Conservation (phyloP, 306 rosid species). For the Lathyrus oleraceus region DNA sequence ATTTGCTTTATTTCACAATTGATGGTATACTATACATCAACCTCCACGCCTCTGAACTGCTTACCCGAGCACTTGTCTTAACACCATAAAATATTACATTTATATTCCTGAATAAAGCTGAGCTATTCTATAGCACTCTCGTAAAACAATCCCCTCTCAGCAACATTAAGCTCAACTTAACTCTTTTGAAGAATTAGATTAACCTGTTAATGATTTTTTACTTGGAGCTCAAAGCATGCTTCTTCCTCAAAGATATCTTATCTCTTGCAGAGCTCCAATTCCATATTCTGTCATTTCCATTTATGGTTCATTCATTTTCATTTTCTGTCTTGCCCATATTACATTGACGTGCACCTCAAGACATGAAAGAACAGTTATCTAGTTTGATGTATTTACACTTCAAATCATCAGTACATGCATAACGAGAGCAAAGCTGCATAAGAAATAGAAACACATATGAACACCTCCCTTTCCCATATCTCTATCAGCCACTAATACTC, state of each 20-base stretch:
- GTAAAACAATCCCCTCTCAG: constrained; percentile 21
- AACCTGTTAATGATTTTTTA: constrained; percentile 1
- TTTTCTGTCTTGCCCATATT: constrained; percentile 3
- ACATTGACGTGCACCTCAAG: constrained; percentile 5
- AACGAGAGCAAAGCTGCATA: constrained; percentile 7
- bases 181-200: constrained; percentile 19
- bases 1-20: neutral
- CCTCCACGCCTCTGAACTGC: constrained; percentile 3
- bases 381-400: neutral
- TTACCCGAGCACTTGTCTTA: neutral
- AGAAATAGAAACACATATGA: constrained; percentile 8
- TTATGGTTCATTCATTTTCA: neutral
- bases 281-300: constrained; percentile 18
- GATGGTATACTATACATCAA: constrained; percentile 6
- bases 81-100: constrained; percentile 11
- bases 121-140: constrained; percentile 17
- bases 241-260: constrained; percentile 20
- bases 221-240: neutral
- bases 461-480: constrained; percentile 1
- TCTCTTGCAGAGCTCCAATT: neutral
- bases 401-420: constrained; percentile 6
- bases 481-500: neutral
- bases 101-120: neutral
- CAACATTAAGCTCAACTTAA: constrained; percentile 20
- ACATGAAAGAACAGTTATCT: neutral